These are phyloP conservation scores for Tricholoma flavovirens DNA, from an alignment of 768 basidiomycete genomes.

Conservation along the genomic window DNA sequence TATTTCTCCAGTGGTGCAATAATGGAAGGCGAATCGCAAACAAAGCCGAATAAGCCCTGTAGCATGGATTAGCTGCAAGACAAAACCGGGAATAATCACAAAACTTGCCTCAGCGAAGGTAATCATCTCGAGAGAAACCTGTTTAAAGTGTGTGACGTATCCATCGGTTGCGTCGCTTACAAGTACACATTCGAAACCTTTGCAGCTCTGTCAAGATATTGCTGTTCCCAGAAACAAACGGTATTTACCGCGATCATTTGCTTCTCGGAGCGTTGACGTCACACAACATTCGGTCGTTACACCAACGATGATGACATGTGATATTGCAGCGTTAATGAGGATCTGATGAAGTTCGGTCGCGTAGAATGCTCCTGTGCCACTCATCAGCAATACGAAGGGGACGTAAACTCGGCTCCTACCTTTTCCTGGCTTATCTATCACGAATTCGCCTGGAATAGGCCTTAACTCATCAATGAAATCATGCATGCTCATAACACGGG, in stretches of 20 bases:
- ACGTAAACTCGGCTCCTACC: not conserved
- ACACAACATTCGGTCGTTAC: not conserved
- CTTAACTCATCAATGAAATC: not conserved
- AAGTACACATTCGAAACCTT: not conserved
- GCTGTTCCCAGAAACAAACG: not conserved
- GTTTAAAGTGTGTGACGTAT: not conserved
- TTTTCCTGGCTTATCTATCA: not conserved
- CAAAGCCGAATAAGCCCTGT: conserved; percentile 1
- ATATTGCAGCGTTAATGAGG: not conserved
- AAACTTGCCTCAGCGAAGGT: not conserved
- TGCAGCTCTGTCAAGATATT: not conserved
- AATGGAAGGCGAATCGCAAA: not conserved
- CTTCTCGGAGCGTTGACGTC: not conserved
- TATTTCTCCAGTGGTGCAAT: not conserved
- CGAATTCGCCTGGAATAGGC: not conserved
- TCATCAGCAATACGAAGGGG: not conserved
- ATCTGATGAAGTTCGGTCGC: not conserved
- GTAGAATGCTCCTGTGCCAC: not conserved
- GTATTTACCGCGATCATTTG: not conserved
- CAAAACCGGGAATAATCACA: not conserved
- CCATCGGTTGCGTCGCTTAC: not conserved
- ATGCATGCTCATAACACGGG: not conserved
- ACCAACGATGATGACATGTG: not conserved
- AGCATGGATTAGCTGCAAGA: not conserved
- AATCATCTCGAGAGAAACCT: not conserved